Base-by-base conservation (phyloP, 306 rosid genomes). In the Ochetophila trinervis region DNA sequence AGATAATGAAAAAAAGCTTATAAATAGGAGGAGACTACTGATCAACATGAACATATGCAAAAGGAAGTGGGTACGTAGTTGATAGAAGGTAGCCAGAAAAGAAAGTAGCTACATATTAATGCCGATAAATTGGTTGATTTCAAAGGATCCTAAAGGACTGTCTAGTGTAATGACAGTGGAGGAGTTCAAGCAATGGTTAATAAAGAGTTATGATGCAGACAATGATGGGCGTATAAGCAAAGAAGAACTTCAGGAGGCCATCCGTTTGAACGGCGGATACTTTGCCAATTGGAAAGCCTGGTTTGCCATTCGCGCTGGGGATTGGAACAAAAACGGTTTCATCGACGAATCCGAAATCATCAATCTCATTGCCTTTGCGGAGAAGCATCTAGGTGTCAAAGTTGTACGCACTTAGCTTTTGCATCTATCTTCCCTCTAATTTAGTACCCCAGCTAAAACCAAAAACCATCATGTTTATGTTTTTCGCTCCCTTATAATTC, bases 161-260 rank as follows among this genome's bases (percentile, higher is more conserved):
- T n/a, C 61, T 2, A 36, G 74, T 40, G 61, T 70, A 22, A 60
- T 70, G 67, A 70, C 67, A 8, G 51, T 65, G 30, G 74, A 50
- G 20, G 74, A 70, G 51, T 50, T 60, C 66, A 59, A 69, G 59
- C 4, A 51, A n/a, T 69, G 66, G 67, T 30, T 60, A 7, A 37
- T 37, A 10, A 70, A 70, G 60, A 60, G 37, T 22, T 60, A 60
- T 9, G 83, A 78, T 20, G 48, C 47, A 1, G 75, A 73, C 16
- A 34, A 68, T 53, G 82, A 78, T 19, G 75, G 82, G 2, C 68
- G 57, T 14, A 63, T 78, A 23, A 64, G 63, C 51, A 47, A 48
- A 15, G 24, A 20, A 35, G 76, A 63, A 17, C 70, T 72, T 54
- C 21, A 20, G 30, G 47, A 47, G 35, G 51, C 64, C 19, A 44